Evolutionary conservation across 2,329 filamentous ascomycete species (phyloP), one percentile per base, ranked within the genome.

Genomic region (Pseudogymnoascus sp.): DNA sequence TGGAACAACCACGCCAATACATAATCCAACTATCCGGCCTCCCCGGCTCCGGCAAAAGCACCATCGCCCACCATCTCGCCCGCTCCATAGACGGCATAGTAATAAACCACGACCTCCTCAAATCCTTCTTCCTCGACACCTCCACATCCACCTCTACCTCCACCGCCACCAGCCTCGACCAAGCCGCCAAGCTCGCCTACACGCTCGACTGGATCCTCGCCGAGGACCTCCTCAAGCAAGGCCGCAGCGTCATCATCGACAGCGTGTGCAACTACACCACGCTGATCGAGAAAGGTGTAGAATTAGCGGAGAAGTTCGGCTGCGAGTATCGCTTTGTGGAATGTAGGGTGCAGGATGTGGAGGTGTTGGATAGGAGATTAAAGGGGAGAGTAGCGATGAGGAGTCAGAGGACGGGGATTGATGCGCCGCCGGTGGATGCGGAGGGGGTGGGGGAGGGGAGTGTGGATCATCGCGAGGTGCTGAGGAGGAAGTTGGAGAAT

Each of bases 31-130:
- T 77, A 72, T 75, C 75, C 1, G 75, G 75, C 3, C 72, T 73
- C 5, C 75, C 76, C 2, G 75, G 76, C 7, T 74, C 74, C 6
- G 75, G 75, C 0, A 77, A 78, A 64, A 76, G 72, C 67, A 76
- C 75, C 1, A 62, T 73, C 12, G 73, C 75, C 1, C 68, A 60
- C 7, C 66, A 70, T 0, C 69, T 77, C 0, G 62, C 66, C 7
- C 65, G 62, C 8, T 66, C 68, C 0, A 67, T 75, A 42, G 62
- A 69, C 46, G 74, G 62, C 3, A 62, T 75, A 0, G 69, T 76
- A 36, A 72, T 78, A 61, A 69, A 76, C 63, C 75, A 77, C 62
- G 76, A 78, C 62, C 59, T 75, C 12, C 59, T 77, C 63, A 70
- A 70, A 61, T 72, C 75, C 25, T 65, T 66, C 40, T 69, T 77